Base-by-base conservation (phyloP, 345 rosid species). In the Kandelia obovata region DNA sequence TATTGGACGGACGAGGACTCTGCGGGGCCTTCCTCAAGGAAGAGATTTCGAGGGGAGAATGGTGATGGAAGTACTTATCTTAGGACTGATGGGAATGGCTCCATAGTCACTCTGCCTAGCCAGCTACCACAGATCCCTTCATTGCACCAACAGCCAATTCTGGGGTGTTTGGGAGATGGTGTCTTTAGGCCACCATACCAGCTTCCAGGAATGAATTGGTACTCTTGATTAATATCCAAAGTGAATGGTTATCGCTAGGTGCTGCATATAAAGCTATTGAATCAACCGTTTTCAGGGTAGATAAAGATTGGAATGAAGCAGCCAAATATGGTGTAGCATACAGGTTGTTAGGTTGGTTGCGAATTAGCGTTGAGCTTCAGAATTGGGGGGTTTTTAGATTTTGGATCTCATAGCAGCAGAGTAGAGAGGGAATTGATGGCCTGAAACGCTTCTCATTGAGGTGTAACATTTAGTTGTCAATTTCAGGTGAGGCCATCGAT, bases 161-260 rank as follows among this genome's bases (percentile, higher is more conserved):
- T 81, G 43, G 95, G 89, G 61, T 66, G 86, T 25, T 17, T 85
- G 19, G 87, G 88, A 5, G 92, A 90, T 52, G 89, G 84, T 2
- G 61, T 78, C 49, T 83, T 79, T 66, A 79, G 91, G 74, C 84
- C 86, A 60, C 79, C 88, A 25, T 86, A 79, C 68, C 94, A 89
- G 66, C 73, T 85, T 55, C 53, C 88, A 6, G 93, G 92, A 62
- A 71, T 90, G 71, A 93, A 89, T 78, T 90, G 98, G 97, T 87
- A 80, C 75, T 65, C 91, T 61, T 90, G 81, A 71, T 71, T 58
- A 21, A 7, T 53, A 4, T 21, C 27, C 13, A 7, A 13, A 26
- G 23, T 10, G 58, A n/a, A 10, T 15, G 58, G 4, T n/a, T 55
- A 23, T 8, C 0, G 23, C n/a, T 53, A 63, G 58, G 16, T 55